Base-by-base conservation (phyloP, 257 asterid genomes). In the Fraxinus excelsior region DNA sequence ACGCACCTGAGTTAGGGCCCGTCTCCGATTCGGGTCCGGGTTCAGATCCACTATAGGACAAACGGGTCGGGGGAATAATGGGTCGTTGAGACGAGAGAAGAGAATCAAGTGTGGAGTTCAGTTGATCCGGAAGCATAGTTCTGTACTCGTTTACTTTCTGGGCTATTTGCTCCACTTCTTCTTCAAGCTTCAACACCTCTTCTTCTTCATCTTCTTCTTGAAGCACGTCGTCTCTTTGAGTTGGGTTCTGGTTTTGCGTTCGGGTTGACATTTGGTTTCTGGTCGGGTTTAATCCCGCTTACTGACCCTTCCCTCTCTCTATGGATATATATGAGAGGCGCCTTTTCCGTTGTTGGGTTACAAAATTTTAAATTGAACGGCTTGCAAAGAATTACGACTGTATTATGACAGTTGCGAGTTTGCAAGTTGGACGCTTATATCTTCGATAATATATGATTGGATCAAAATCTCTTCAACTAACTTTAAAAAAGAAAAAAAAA, bases 81-180 rank as follows among this genome's bases (percentile, higher is more conserved):
- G 85, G 88, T 46, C 82, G 76, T 53, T 79, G 85, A 65, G 88
- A 28, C 7, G 72, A 85, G 49, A 86, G 80, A 46, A 84, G 14
- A 35, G 90, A 75, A 29, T 80, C 51, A 32, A 80, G 74, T 29
- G 80, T 49, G 76, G 80, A 73, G 70, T 80, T 79, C 78, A 84
- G 85, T 79, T 82, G 80, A 73, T 74, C 80, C 34, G 85, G 76
- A 6, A 82, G 46, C 8, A 28, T 74, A 56, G 74, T 76, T 73
- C 88, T 68, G 78, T 78, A 80, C 2, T 78, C 62, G 29, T 76
- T 71, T 1, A 84, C 35, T 80, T 70, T 80, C 73, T 80, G 78
- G 13, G 87, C 83, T 82, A 84, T 82, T 73, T 80, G 80, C 25
- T 56, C 75, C 32, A 86, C 83, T 67, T 79, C 79, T 67, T 79